Conservation (phyloP, 768 basidiomycete species). For the Boletus eberwhitei region DNA sequence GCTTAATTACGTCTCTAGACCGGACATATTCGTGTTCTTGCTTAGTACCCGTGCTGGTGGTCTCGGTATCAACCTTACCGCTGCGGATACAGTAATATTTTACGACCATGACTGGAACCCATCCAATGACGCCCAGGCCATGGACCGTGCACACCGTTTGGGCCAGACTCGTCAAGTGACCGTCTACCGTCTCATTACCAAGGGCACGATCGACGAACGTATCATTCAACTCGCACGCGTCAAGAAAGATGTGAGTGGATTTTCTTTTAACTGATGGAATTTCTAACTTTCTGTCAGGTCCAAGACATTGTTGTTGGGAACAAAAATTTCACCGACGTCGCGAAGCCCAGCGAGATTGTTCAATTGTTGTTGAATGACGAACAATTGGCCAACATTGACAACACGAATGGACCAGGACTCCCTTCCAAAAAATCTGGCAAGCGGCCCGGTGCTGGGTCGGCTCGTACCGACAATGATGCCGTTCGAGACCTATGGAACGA, state of each 20-base stretch:
- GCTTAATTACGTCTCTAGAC: slow-evolving; percentile 27
- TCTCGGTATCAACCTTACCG: slow-evolving; percentile 94
- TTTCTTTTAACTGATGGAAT: background rate
- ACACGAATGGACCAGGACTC: slow-evolving; percentile 37
- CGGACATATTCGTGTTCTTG: slow-evolving; percentile 94
- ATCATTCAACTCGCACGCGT: slow-evolving; percentile 94
- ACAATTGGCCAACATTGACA: slow-evolving; percentile 73
- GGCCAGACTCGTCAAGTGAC: slow-evolving; percentile 98
- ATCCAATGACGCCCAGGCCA: slow-evolving; percentile 95
- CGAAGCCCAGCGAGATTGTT: slow-evolving; percentile 95
- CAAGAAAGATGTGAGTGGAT: slow-evolving; percentile 81
- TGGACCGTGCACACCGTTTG: slow-evolving; percentile 96
- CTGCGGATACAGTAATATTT: slow-evolving; percentile 38
- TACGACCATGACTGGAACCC: slow-evolving; percentile 55
- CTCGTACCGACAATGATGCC: slow-evolving; percentile 35
- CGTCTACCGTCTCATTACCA: slow-evolving; percentile 91
- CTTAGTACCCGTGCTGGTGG: slow-evolving; percentile 95
- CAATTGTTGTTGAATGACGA: slow-evolving; percentile 93
- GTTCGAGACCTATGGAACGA: slow-evolving; percentile 78
- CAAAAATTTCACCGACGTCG: slow-evolving; percentile 89
- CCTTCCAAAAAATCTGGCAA: slow-evolving; percentile 37
- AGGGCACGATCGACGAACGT: slow-evolving; percentile 93
- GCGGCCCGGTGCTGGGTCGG: slow-evolving; percentile 29
- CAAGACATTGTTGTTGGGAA: slow-evolving; percentile 99
- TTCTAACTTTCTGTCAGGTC: slow-evolving; percentile 50